phyloP scores from a whole-genome alignment of 305 asterid genomes.

The Monarda citriodora region DNA sequence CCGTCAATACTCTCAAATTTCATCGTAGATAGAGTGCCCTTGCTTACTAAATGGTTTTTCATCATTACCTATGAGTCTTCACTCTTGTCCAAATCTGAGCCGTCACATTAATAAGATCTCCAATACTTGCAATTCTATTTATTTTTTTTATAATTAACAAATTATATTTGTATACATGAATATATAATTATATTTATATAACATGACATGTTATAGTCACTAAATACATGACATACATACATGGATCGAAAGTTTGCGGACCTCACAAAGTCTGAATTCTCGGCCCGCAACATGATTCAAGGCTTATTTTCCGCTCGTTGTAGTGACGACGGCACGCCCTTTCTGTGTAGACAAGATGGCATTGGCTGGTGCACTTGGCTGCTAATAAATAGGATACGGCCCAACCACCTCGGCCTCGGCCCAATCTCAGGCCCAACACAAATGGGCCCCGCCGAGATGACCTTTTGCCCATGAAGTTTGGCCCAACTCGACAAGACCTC shows the following conservation, averaged over 20 bases:
- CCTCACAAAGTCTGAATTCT: conserved; percentile 39
- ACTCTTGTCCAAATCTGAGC: conserved; percentile 63
- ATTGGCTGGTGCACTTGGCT: no score
- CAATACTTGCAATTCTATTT: neutral
- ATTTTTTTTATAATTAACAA: neutral
- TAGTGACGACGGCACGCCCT: no score
- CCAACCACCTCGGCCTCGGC: no score
- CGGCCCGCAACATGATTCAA: conserved; percentile 45
- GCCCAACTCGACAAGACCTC: no score
- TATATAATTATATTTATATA: no score
- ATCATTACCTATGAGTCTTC: conserved; percentile 42
- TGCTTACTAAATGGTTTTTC: conserved; percentile 61
- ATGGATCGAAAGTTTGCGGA: conserved; percentile 56
- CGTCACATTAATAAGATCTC: conserved; percentile 35
- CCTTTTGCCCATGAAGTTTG: no score
- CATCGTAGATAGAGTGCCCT: conserved; percentile 36
- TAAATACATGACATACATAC: neutral
- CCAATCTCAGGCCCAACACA: no score
- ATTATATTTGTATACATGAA: no score
- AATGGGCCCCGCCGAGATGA: no score
- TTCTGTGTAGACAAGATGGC: no score
- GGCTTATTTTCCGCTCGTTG: conserved; percentile 47
- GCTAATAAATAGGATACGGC: no score
- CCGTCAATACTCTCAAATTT: conserved; percentile 57
- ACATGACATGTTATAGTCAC: no score